Conservation (phyloP, 2,329 filamentous ascomycete species). For the Fusarium buharicum region DNA sequence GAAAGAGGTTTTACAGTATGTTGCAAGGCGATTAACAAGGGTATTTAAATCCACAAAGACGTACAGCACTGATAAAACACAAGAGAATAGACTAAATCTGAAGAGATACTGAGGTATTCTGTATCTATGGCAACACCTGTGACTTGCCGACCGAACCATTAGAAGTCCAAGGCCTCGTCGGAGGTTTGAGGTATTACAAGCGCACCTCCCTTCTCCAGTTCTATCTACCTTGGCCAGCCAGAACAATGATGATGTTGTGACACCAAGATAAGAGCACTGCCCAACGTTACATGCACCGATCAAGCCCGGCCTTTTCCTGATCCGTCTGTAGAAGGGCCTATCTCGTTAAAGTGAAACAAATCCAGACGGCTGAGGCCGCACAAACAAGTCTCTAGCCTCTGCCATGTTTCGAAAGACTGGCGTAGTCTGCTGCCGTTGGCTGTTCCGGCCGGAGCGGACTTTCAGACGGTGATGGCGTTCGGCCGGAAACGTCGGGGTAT, state of each 20-base stretch:
- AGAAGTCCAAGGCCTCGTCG: too few relatives aligned
- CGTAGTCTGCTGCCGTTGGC: slow-evolving; percentile 17
- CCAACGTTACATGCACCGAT: slow-evolving; percentile 30
- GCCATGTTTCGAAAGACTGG: slow-evolving; percentile 4
- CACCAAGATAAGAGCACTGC: slow-evolving; percentile 17
- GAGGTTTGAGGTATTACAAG: too few relatives aligned
- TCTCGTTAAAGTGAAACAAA: slow-evolving; percentile 35
- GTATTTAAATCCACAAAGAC: too few relatives aligned
- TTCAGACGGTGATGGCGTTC: slow-evolving; percentile 21
- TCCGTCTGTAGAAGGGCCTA: slow-evolving; percentile 15
- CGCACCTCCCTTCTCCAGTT: background rate
- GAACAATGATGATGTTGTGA: slow-evolving; percentile 1
- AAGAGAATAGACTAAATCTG: too few relatives aligned
- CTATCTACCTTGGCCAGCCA: background rate
- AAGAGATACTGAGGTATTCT: too few relatives aligned
- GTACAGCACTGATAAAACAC: too few relatives aligned
- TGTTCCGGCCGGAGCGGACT: slow-evolving; percentile 25
- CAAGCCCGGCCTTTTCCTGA: slow-evolving; percentile 7
- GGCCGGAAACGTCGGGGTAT: slow-evolving; percentile 43
- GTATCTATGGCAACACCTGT: too few relatives aligned
- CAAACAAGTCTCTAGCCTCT: slow-evolving; percentile 1
- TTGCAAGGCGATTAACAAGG: too few relatives aligned
- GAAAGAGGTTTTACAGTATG: too few relatives aligned
- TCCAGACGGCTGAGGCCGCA: slow-evolving; percentile 18
- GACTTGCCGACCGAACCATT: too few relatives aligned